phyloP scores from a whole-genome alignment of 2,329 filamentous ascomycete genomes.

The Delphinella strobiligena region DNA sequence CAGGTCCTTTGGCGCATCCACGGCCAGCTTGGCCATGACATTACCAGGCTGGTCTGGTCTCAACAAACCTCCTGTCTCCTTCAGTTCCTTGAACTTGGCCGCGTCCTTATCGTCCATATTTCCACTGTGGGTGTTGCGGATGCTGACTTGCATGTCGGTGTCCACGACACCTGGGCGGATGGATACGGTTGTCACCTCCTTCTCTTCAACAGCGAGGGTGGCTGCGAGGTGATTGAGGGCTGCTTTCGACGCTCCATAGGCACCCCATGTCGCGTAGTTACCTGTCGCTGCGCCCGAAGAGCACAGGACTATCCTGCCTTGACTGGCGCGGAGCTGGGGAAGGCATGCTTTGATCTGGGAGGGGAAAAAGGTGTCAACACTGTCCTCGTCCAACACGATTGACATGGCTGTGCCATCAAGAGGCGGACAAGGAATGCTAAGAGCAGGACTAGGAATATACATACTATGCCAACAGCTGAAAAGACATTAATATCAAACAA shows the following conservation, averaged over 20 bases:
- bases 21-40: constrained; percentile 70
- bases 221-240: constrained; percentile 67
- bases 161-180: constrained; percentile 73
- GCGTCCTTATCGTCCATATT: constrained; percentile 47
- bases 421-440: neutral
- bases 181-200: constrained; percentile 58
- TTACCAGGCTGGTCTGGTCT: constrained; percentile 73
- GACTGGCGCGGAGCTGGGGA: constrained; percentile 51
- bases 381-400: constrained; percentile 2
- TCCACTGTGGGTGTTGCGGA: constrained; percentile 59
- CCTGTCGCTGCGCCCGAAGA: constrained; percentile 64
- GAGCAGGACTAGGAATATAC: constrained; percentile 16
- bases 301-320: constrained; percentile 64
- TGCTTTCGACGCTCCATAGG: constrained; percentile 74
- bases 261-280: constrained; percentile 61
- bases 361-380: neutral
- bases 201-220: constrained; percentile 66
- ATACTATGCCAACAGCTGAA: constrained; percentile 65
- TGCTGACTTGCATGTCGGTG: constrained; percentile 78
- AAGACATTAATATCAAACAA: constrained; percentile 81
- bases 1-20: constrained; percentile 52
- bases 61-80: constrained; percentile 59
- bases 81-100: constrained; percentile 55
- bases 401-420: neutral
- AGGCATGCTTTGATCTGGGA: constrained; percentile 66